Evolutionary conservation across 1,284 basidiomycete genomes (phyloP), one percentile per base, ranked within the genome.

Genomic region (Microstroma glucosiphilum): DNA sequence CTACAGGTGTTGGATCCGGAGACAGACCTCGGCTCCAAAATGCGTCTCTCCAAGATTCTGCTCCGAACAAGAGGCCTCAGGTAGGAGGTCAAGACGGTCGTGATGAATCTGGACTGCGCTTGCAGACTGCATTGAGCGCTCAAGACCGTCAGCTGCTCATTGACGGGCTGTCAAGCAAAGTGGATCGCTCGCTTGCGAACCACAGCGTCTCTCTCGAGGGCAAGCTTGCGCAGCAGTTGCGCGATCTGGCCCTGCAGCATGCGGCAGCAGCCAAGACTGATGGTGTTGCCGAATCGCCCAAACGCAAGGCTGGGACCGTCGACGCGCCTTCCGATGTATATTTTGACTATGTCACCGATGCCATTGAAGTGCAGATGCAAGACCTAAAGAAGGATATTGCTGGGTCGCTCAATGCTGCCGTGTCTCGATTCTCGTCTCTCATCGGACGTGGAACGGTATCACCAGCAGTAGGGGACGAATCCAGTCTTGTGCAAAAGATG

Each of bases 301-400:
- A 4, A 4, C 57, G 55, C 41, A 40, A 42, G 15, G 59, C 59
- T 61, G 26, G 40, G 15, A 42, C 26, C 23, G 63, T 58, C 13
- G 53, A 72, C 49, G 69, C 64, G 1, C 57, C 62, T 0, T 70
- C 67, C 58, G 70, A 72, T 19, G 64, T 66, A 56, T 69, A 74
- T 65, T 74, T 72, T 56, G 72, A 74, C 66, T 72, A 72, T 48
- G 69, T 74, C 19, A 66, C 67, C 26, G 70, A 72, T 8, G 58
- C 66, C 19, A 60, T 74, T 13, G 72, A 74, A 11, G 42, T 51
- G 37, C 72, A 72, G 66, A 63, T 72, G 6, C 43, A 53, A 30
- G 60, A 61, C 23, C 67, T 72, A 26, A 62, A 68, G 42, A 58
- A 61, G 26, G 61, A 70, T 43, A 62, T 73, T n/a, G 63, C 69